These are phyloP conservation scores for Talaromyces amestolkiae DNA, from an alignment of 2,329 filamentous ascomycete species.

Conservation along the genomic window DNA sequence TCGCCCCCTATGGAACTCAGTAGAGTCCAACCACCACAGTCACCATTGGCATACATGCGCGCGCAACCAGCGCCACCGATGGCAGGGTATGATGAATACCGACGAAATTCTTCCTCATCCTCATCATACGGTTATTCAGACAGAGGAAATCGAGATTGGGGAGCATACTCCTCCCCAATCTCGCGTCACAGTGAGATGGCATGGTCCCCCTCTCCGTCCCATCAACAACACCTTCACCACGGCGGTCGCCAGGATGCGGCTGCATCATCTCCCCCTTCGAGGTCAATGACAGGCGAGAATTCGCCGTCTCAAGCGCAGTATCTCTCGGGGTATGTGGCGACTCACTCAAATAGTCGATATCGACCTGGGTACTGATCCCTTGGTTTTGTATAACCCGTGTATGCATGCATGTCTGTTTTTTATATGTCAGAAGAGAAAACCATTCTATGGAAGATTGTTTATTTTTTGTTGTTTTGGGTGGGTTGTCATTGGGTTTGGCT, in stretches of 20 bases:
- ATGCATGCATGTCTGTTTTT: not conserved
- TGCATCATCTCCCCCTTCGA: constrained; percentile 8
- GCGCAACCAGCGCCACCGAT: constrained; percentile 1
- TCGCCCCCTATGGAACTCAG: constrained; percentile 38
- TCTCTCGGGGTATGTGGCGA: constrained; percentile 7
- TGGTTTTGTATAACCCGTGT: not conserved
- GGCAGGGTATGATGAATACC: not conserved
- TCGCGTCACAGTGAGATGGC: constrained; percentile 7
- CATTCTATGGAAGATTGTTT: not conserved
- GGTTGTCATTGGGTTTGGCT: not conserved
- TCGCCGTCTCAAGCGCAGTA: constrained; percentile 3
- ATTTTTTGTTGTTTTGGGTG: not conserved
- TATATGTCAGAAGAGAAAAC: not conserved
- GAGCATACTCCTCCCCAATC: constrained; percentile 1
- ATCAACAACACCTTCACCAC: not conserved
- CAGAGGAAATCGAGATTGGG: constrained; percentile 35
- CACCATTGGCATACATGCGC: constrained; percentile 9
- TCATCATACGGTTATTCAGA: constrained; percentile 28
- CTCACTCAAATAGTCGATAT: constrained; percentile 17
- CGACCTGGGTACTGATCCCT: constrained; percentile 12
- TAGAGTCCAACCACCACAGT: constrained; percentile 29
- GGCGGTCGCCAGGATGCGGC: constrained; percentile 1
- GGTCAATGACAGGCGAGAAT: not conserved
- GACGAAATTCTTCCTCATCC: constrained; percentile 12
- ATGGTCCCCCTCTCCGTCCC: not conserved